Base-by-base conservation (phyloP, 1,139 yeast genomes). In the Pichia sp. region DNA sequence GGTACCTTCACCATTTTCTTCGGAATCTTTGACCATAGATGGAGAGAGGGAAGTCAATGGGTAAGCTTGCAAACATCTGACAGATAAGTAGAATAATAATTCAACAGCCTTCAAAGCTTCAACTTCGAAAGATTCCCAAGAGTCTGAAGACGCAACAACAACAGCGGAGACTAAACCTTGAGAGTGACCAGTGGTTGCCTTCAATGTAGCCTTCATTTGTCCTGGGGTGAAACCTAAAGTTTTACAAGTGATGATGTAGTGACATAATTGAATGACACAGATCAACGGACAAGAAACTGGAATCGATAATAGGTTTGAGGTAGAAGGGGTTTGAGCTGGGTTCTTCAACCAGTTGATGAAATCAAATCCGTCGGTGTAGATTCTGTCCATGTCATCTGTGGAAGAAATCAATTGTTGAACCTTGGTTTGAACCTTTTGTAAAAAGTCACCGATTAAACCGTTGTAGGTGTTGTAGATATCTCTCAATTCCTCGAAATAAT, bases 1-100 rank as follows among this genome's bases (percentile, higher is more conserved):
- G 56, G 77, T 73, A 50, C 99, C 98, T 68, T 91, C 99, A 52
- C 91, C 93, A 56, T 87, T 81, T 55, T 85, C 93, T 57, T 84
- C 77, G 26, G 95, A 83, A 63, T 91, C 98, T 62, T 86, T 88
- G 51, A 88, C 75, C 65, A 86, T 83, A 22, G 94, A 76, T 46
- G 98, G 98, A 33, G 98, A 88, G 58, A 91, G 72, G 27, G 95
- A 83, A 35, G 97, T 91, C 58, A 84, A 77, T 56, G 98, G 98
- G 63, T 87, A 91, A 45, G 80, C 76, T 62, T 77, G 80, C 60
- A 86, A 82, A 62, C 94, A 80, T 64, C 96, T 80, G 40, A 91
- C 77, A 60, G 98, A 97, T 55, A 91, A 81, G 69, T 80, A 88
- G 71, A 91, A 91, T 59, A 91, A 69, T 53, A 88, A 68, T 38